Evolutionary conservation across 352 stramenopile species (phyloP), one percentile per base, ranked within the genome.

Genomic region (Globisporangium barbulae): DNA sequence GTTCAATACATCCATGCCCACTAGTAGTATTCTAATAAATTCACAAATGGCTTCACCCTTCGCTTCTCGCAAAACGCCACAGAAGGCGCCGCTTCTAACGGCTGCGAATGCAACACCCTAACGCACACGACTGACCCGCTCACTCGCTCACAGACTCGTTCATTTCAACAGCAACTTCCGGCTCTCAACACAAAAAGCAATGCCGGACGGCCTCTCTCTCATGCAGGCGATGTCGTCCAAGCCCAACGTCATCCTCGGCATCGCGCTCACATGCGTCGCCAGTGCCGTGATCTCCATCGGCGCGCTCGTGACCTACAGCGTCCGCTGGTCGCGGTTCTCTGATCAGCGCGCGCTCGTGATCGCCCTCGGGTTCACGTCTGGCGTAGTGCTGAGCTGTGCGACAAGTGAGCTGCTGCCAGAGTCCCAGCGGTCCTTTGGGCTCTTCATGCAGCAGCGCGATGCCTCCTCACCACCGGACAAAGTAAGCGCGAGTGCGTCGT

Each of bases 161-260:
- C 22, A 15, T 15, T 19, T 21, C 22, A n/a, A 50, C 22, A 19
- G 13, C 48, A 53, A 5, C 13, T 41, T 41, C 35, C 35, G 5
- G 10, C 35, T 41, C 35, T 41, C 15, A 19, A 17, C 44, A 28
- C 45, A 12, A 52, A 2, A 12, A 5, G 30, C 25, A 30, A 25
- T 56, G 50, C 50, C 19, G 28, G 28, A 30, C 28, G 19, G 17
- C 12, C 30, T 39, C 28, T 28, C 28, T 21, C 49, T 44, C 19
- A 8, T 30, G 50, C 30, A 44, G n/a, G 30, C 19, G 15, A 42
- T 44, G 19, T 44, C 50, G 19, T 25, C 17, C 6, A 17, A 28
- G 50, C 50, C 50, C 30, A 57, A 17, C 30, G 50, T 30, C 30
- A 8, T 57, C 30, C 50, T 57, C 19, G 30, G 30, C 50, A 44